Evolutionary conservation across 2,329 filamentous ascomycete genomes (phyloP), one percentile per base, ranked within the genome.

Genomic region (Penicillium hordei): DNA sequence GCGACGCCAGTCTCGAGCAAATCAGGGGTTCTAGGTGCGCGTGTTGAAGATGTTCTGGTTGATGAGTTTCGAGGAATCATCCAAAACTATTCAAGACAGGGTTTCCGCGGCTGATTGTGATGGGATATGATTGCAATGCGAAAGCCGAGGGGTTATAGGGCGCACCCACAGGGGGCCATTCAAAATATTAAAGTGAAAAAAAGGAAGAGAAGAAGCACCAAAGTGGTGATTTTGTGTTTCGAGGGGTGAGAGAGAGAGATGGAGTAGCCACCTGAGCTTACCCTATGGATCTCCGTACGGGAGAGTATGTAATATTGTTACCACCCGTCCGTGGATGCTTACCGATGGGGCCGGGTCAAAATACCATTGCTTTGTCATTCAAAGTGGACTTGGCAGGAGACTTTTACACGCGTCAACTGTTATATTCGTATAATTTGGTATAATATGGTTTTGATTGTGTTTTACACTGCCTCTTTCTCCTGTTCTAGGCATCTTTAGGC

Each of bases 111-210:
- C 34, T 29, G 34, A 52, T 55, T 38, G 45, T 49, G 38, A 25
- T 55, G 43, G 19, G 19, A 23, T 45, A 34, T n/a, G 17, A 45
- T 31, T 55, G 29, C 23, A 56, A 45, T 52, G 48, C 51, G 29
- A 60, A 46, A 38, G 31, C 42, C 48, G 45, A 45, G 10, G 21
- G 23, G 46, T 57, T 45, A 57, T 44, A 57, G 48, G 49, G 55
- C 49, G 59, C 60, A 68, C 65, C 63, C 65, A 64, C 65, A 38
- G 36, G 65, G 63, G 64, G 61, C 65, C 65, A 67, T 66, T 54
- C 46, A 60, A 58, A 36, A 46, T 15, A 25, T 25, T 29, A 38
- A 45, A 57, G 39, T 33, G 58, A 43, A 45, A 53, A 45, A 40
- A 44, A 44, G 42, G n/a, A 27, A 48, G 39, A 54, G 48, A 57